These are phyloP conservation scores for Ophiostoma sp. DNA, from an alignment of 2,329 filamentous ascomycete species.

Conservation along the genomic window DNA sequence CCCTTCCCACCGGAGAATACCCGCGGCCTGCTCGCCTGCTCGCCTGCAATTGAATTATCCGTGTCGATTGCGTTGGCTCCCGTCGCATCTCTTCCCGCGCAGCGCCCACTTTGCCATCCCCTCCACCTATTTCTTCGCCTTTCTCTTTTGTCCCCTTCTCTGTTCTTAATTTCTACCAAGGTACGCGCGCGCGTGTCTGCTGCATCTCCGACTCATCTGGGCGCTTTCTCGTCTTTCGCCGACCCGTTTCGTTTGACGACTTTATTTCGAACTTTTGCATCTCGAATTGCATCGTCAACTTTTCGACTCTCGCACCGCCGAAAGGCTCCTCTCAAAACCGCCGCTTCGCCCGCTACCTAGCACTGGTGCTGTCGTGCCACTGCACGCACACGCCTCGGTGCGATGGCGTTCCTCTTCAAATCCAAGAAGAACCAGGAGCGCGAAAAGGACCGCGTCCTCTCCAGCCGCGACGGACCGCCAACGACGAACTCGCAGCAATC, in stretches of 20 bases:
- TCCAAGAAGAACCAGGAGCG: conserved; percentile 72
- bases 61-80: conserved; percentile 17
- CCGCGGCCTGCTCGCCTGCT: conserved; percentile 11
- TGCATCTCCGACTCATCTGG: not conserved
- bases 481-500: conserved; percentile 48
- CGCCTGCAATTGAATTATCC: conserved; percentile 4
- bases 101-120: conserved; percentile 1
- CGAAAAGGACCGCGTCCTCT: conserved; percentile 60
- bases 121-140: conserved; percentile 1
- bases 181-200: not conserved
- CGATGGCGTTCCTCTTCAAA: conserved; percentile 81
- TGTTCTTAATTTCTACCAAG: not conserved
- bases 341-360: not conserved
- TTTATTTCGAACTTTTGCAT: not conserved
- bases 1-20: not conserved
- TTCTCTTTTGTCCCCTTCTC: not conserved
- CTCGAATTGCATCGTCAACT: not conserved
- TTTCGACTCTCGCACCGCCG: not conserved
- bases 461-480: conserved; percentile 54
- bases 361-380: conserved; percentile 20
- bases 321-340: not conserved
- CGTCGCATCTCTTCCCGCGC: conserved; percentile 13
- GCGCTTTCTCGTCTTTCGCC: not conserved
- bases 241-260: not conserved
- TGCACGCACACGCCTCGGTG: conserved; percentile 34